These are phyloP conservation scores for Penicillium paradoxum DNA, from an alignment of 495 filamentous ascomycete genomes.

Conservation along the genomic window DNA sequence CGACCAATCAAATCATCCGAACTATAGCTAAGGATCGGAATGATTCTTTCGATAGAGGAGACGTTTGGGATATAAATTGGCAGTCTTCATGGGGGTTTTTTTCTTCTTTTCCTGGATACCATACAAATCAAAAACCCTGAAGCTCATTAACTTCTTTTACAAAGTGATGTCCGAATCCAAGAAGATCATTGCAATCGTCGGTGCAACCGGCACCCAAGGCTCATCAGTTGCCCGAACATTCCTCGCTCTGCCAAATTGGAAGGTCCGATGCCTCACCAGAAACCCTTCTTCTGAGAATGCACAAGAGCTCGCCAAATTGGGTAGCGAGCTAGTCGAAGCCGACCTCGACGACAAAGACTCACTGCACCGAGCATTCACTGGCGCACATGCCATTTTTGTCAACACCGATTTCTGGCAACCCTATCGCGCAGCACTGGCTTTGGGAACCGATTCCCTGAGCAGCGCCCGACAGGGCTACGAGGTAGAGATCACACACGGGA, in stretches of 20 bases:
- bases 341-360: slow-evolving; percentile 41
- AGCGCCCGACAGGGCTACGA: slow-evolving; percentile 43
- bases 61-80: not conserved
- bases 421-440: slow-evolving; percentile 13
- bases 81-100: no score
- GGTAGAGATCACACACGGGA: slow-evolving; percentile 42
- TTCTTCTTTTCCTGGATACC: not conserved
- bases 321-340: slow-evolving; percentile 45
- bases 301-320: slow-evolving; percentile 31
- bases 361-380: slow-evolving; percentile 41
- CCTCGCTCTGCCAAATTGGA: slow-evolving; percentile 31
- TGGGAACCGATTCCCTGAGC: slow-evolving; percentile 12
- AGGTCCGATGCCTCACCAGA: slow-evolving; percentile 41
- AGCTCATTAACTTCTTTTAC: not conserved
- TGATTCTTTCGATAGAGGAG: not conserved
- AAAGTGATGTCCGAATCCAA: slow-evolving; percentile 2
- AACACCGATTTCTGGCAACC: slow-evolving; percentile 49
- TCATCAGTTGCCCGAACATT: slow-evolving; percentile 41
- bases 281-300: slow-evolving; percentile 38
- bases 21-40: not conserved
- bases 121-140: not conserved
- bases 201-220: slow-evolving; percentile 45
- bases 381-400: slow-evolving; percentile 47
- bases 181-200: slow-evolving; percentile 28
- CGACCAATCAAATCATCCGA: slow-evolving; percentile 12